Evolutionary conservation across 2,329 filamentous ascomycete species (phyloP).

Genomic region (Chalara sp.): DNA sequence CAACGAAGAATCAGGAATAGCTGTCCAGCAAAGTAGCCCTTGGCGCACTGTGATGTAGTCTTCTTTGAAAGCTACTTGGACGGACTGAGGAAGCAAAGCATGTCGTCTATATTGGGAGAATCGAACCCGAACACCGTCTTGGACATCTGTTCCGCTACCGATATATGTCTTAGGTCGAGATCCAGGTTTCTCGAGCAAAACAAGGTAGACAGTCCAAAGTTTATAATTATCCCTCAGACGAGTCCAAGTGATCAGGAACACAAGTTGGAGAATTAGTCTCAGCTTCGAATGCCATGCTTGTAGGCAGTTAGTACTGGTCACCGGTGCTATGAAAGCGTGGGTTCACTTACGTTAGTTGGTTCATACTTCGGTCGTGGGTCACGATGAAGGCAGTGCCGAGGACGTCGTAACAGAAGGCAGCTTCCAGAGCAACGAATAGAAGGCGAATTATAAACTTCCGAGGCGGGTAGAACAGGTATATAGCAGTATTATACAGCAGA

Average conservation of each 20-base stretch:
- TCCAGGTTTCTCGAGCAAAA: neutral
- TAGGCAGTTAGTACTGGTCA: too few relatives aligned
- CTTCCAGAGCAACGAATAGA: too few relatives aligned
- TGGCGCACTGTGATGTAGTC: conserved; percentile 5
- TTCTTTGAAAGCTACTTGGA: neutral
- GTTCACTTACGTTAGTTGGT: too few relatives aligned
- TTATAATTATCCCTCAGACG: neutral
- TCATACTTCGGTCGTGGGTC: too few relatives aligned
- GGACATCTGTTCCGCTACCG: conserved; percentile 18
- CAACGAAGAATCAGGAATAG: conserved; percentile 1
- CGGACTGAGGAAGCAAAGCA: conserved; percentile 8
- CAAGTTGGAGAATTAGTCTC: neutral
- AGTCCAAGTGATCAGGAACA: neutral
- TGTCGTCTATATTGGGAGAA: neutral
- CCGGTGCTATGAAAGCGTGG: too few relatives aligned
- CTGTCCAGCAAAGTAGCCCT: conserved; percentile 5
- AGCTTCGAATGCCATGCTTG: neutral
- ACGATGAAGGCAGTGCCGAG: too few relatives aligned
- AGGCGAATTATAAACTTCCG: too few relatives aligned
- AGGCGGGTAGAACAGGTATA: too few relatives aligned
- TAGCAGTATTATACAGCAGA: too few relatives aligned
- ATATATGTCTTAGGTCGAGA: conserved; percentile 5
- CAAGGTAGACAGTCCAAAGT: neutral
- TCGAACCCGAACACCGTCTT: neutral
- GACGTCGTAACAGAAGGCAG: too few relatives aligned